phyloP scores from a whole-genome alignment of 768 basidiomycete species.

The Boletales sp. region DNA sequence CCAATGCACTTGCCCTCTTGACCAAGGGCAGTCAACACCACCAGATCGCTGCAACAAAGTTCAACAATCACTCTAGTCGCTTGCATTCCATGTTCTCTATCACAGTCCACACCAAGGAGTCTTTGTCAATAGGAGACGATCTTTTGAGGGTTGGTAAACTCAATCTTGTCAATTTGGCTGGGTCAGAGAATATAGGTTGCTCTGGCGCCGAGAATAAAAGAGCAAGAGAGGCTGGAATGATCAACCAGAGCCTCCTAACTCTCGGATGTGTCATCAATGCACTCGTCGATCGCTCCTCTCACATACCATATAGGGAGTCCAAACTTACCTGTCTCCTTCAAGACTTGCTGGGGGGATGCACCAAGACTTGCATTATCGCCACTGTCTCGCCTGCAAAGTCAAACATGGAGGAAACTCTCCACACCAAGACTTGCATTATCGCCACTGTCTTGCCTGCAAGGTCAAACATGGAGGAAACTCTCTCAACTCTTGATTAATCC shows the following conservation, averaged over 20 bases:
- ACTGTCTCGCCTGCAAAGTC: conserved; percentile 92
- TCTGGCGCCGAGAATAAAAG: conserved; percentile 94
- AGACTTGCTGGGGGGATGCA: conserved; percentile 97
- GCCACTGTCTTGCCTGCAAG: no score
- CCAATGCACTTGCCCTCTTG: conserved; percentile 79
- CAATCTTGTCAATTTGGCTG: conserved; percentile 95
- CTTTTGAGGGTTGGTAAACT: conserved; percentile 91
- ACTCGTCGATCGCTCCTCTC: conserved; percentile 85
- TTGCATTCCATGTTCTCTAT: conserved; percentile 98
- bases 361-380: conserved; percentile 97
- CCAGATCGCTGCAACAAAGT: conserved; percentile 93
- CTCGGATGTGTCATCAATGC: conserved; percentile 96
- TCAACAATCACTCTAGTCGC: conserved; percentile 96
- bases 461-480: no score
- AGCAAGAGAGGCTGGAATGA: conserved; percentile 97
- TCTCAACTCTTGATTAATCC: conserved; percentile 92
- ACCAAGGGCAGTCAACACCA: conserved; percentile 87
- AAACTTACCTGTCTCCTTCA: conserved; percentile 96
- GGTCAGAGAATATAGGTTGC: conserved; percentile 95
- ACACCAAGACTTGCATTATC: no score
- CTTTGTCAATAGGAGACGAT: conserved; percentile 75
- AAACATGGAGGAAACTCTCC: conserved; percentile 93
- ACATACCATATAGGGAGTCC: conserved; percentile 96
- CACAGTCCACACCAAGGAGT: conserved; percentile 89
- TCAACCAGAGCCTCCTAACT: conserved; percentile 96